Conservation (phyloP, 129 eudicot genomes). For the Calendula officinalis region DNA sequence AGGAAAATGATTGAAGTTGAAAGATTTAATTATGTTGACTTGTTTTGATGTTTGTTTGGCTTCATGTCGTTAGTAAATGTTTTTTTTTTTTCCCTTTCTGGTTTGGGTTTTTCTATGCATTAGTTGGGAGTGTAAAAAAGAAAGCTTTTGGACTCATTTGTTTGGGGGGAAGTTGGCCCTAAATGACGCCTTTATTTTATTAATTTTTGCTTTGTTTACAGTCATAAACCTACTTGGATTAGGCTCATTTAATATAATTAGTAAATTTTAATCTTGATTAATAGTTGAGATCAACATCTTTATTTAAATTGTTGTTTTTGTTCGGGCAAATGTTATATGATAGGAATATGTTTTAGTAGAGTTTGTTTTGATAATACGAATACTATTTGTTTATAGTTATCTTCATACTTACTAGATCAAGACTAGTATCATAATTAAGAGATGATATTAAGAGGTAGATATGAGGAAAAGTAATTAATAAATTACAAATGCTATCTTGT, state of each 20-base stretch:
- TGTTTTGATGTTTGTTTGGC: slow-evolving; percentile 21
- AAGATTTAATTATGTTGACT: slow-evolving; percentile 31
- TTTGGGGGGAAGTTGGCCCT: slow-evolving; percentile 18
- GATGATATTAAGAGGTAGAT: too few relatives aligned
- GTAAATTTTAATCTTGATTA: too few relatives aligned
- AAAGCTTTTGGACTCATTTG: slow-evolving; percentile 27
- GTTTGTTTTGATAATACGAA: too few relatives aligned
- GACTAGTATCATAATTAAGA: too few relatives aligned
- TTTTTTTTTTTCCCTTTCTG: background rate
- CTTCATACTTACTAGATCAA: too few relatives aligned
- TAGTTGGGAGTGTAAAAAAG: slow-evolving; percentile 24
- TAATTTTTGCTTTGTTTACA: slow-evolving; percentile 7
- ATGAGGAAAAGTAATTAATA: too few relatives aligned
- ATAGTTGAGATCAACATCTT: background rate
- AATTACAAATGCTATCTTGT: too few relatives aligned
- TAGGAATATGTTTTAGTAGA: too few relatives aligned
- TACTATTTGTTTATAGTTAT: too few relatives aligned
- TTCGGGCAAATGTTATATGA: too few relatives aligned
- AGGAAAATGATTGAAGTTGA: slow-evolving; percentile 44
- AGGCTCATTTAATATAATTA: too few relatives aligned
- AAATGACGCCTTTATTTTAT: slow-evolving; percentile 20
- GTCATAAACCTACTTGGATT: slow-evolving; percentile 19
- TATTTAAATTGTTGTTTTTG: background rate
- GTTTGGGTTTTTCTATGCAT: slow-evolving; percentile 32
- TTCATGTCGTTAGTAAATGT: slow-evolving; percentile 23